Evolutionary conservation across 2,329 filamentous ascomycete species (phyloP).

Genomic region (Diplodia scrobiculata): DNA sequence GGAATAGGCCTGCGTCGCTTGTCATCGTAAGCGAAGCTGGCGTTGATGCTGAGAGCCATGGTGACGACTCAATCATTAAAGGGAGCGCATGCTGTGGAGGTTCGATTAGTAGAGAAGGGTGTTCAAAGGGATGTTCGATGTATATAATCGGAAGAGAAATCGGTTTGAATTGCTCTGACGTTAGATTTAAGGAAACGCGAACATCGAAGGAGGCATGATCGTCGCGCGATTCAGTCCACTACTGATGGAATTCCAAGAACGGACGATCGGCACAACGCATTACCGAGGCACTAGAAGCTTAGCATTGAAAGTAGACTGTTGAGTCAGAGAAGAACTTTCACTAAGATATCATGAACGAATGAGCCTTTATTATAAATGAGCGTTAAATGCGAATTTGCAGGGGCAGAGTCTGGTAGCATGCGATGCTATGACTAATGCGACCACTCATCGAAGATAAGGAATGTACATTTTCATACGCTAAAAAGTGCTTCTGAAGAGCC

Average conservation of each 20-base stretch:
- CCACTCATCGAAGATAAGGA: too few relatives aligned
- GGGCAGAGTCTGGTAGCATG: neutral
- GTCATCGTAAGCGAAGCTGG: neutral
- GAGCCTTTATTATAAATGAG: too few relatives aligned
- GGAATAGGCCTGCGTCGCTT: neutral
- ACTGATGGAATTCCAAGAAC: neutral
- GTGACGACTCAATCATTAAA: too few relatives aligned
- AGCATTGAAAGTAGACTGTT: neutral
- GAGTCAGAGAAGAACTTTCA: too few relatives aligned
- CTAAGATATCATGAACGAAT: too few relatives aligned
- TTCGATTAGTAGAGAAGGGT: neutral
- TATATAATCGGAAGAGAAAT: neutral
- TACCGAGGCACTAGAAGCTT: neutral
- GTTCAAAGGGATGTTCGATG: neutral
- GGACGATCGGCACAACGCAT: neutral
- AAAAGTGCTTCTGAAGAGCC: too few relatives aligned
- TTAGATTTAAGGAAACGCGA: neutral
- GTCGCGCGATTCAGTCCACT: slow-evolving; percentile 10
- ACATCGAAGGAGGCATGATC: slow-evolving; percentile 13
- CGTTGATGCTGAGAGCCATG: neutral
- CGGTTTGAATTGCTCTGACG: neutral
- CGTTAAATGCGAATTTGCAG: too few relatives aligned
- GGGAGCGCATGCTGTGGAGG: neutral
- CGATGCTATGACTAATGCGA: too few relatives aligned
- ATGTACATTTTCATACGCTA: neutral